These are phyloP conservation scores for Platanthera zijinensis DNA, from an alignment of 106 monocot genomes.

Conservation along the genomic window DNA sequence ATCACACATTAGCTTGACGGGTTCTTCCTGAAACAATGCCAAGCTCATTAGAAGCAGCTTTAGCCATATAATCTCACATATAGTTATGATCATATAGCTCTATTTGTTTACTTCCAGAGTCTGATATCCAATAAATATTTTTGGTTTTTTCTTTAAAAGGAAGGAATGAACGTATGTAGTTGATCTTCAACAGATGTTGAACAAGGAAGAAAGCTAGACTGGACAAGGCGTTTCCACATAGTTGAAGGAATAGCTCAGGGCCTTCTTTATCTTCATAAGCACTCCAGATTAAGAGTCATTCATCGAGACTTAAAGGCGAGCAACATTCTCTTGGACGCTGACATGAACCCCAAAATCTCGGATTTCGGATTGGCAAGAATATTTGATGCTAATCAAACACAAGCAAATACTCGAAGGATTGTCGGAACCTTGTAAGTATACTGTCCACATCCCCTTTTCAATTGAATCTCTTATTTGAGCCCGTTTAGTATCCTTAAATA, in stretches of 20 bases:
- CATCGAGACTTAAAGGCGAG: constrained; percentile 29
- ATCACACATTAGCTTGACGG: too few relatives aligned
- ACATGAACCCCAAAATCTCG: constrained; percentile 29
- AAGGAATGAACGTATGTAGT: too few relatives aligned
- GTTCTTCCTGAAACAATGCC: too few relatives aligned
- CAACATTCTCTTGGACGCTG: constrained; percentile 25
- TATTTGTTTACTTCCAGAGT: too few relatives aligned
- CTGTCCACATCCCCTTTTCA: not conserved
- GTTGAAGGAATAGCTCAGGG: constrained; percentile 23
- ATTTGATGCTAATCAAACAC: constrained; percentile 11
- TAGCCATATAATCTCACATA: too few relatives aligned
- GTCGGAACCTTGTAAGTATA: constrained; percentile 18
- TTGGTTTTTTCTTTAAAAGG: too few relatives aligned
- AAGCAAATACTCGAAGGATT: constrained; percentile 6
- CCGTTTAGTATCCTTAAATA: too few relatives aligned
- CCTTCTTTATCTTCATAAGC: constrained; percentile 25
- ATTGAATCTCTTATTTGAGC: not conserved
- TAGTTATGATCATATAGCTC: too few relatives aligned
- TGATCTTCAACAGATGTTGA: not conserved
- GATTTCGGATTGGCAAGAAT: constrained; percentile 35
- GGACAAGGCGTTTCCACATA: constrained; percentile 15
- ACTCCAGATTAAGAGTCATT: constrained; percentile 26
- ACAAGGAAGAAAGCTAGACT: not conserved
- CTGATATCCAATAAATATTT: too few relatives aligned
- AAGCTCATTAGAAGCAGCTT: too few relatives aligned